Evolutionary conservation across 2,329 filamentous ascomycete species (phyloP), one percentile per base, ranked within the genome.

Genomic region (Monosporascus sp.): DNA sequence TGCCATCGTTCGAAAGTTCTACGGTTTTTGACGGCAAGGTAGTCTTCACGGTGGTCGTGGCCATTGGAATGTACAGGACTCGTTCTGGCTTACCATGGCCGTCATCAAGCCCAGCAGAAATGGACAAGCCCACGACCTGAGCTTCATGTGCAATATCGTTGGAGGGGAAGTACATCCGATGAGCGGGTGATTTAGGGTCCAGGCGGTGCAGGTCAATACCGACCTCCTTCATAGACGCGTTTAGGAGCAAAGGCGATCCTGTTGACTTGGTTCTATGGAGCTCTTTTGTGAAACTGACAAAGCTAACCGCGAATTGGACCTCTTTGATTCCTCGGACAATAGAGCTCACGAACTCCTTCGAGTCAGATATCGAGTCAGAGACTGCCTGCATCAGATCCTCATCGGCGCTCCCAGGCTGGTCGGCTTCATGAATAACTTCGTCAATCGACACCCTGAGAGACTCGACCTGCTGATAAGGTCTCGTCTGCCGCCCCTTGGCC

Each of bases 111-210:
- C 91, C 94, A 53, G 97, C 80, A 0, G 93, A 93, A 52, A 99
- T 89, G 1, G 94, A 96, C 41, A 99, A 84, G 3, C 92, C 94
- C 19, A 93, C 94, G 22, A 94, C 82, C 37, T 99, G 79, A 11
- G 92, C 94, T 76, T 99, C 93, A 69, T 99, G 94, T 14, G 94
- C 94, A 64, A 97, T 86, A 67, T 97, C 94, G 57, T 91, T 87
- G 22, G 88, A 85, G 2, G 92, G 90, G 67, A 99, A 99, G 71
- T 99, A 97, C 94, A 97, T 99, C 58, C 94, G 86, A 76, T 99
- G 94, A 0, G 93, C 91, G 1, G 94, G 91, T 17, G 92, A 96
- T 64, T 90, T 93, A 43, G 90, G 87, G 68, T 99, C 93, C 52
- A 99, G 81, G 22, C 93, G 86, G 67, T 97, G 87, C 41, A 99